Percentiles rank a stretch among this genome's conserved stretches.
Conservation (phyloP, 2,329 filamentous ascomycete species). For the Arthroderma uncinatum region DNA sequence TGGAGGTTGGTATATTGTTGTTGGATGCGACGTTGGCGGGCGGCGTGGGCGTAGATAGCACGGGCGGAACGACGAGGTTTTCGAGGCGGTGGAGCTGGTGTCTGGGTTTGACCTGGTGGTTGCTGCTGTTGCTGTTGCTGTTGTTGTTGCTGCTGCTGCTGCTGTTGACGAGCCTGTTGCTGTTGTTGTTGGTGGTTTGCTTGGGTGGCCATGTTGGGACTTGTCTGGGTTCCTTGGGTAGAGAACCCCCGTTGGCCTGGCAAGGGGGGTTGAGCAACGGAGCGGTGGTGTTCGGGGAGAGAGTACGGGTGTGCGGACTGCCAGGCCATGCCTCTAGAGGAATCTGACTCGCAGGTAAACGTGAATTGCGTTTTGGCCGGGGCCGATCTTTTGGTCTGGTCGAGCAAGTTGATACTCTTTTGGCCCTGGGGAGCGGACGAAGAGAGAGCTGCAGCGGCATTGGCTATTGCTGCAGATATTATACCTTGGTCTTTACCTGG, state of each 20-base stretch:
- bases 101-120: slow-evolving; percentile 32
- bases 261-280: slow-evolving; percentile 22
- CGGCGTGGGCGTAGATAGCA: slow-evolving; percentile 63
- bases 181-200: slow-evolving; percentile 9
- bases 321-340: slow-evolving; percentile 66
- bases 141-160: slow-evolving; percentile 20
- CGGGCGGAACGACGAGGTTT: slow-evolving; percentile 56
- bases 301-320: slow-evolving; percentile 46
- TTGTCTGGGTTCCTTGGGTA: slow-evolving; percentile 47
- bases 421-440: slow-evolving; percentile 51
- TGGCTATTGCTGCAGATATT: slow-evolving; percentile 84
- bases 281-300: slow-evolving; percentile 28
- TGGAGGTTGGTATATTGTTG: slow-evolving; percentile 67
- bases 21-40: slow-evolving; percentile 63
- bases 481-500: slow-evolving; percentile 56
- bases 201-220: slow-evolving; percentile 36
- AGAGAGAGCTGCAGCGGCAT: slow-evolving; percentile 57
- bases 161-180: not conserved
- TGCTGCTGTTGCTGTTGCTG: slow-evolving; percentile 11
- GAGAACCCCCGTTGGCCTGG: slow-evolving; percentile 34
- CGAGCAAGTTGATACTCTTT: slow-evolving; percentile 67
- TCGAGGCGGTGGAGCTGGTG: slow-evolving; percentile 41
- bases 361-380: slow-evolving; percentile 83
- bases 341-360: slow-evolving; percentile 87
- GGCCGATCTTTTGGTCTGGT: slow-evolving; percentile 53